Base-by-base conservation (phyloP, 179 eudicot genomes). In the Heliamphora pulchella region DNA sequence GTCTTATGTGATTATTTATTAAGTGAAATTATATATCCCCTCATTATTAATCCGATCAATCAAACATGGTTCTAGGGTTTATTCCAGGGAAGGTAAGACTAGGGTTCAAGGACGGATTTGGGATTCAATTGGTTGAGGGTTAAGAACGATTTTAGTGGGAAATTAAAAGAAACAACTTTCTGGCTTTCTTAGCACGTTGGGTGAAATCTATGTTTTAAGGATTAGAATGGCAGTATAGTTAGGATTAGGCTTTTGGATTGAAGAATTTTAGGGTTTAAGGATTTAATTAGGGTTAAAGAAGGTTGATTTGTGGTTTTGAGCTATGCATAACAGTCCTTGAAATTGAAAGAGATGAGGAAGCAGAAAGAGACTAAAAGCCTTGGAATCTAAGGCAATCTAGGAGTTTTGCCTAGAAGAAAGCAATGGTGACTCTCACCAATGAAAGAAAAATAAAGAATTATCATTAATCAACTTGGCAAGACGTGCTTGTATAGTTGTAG, bases 161-260 rank as follows among this genome's bases (percentile, higher is more conserved):
- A 47, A 7, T 71, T 47, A 50, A 10, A 71, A 18, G 74, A 71
- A 47, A 47, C n/a, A 71, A 55, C 50, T 20, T 47, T 71, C 15
- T 47, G 39, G 57, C 11, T 7, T 68, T 68, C 39, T 47, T 71
- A 17, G 31, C 20, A 47, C 11, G 8, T 8, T 3, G 8, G 57
- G 74, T 39, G 31, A 71, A 4, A 1, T 71, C 74, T 71, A 71
- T 48, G 74, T 71, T 47, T 71, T 48, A 48, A n/a, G 74, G 74
- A 53, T 11, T 71, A 50, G 50, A 68, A 47, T 70, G 74, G 54
- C 47, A 47, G 39, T 53, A 70, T 7, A 39, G 44, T 4, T n/a
- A 47, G 74, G 74, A 44, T 47, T 47, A 8, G 39, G 74, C 55
- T 47, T n/a, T 47, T 71, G 57, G 55, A 15, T n/a, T 72, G 0